phyloP scores from a whole-genome alignment of 805 yeast species.

The Kurtzmaniella cleridarum region DNA sequence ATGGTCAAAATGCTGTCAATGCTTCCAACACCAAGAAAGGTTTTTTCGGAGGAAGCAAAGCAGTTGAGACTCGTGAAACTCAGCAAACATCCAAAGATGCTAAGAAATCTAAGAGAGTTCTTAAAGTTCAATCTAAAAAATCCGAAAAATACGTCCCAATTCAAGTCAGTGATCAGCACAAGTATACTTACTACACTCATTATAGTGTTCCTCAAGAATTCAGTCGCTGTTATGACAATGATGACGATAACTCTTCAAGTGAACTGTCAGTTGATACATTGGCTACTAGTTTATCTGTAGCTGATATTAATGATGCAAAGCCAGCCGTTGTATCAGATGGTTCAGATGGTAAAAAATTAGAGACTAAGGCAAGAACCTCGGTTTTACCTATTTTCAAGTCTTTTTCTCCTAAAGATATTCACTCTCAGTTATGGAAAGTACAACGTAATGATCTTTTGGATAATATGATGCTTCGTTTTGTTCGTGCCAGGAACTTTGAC shows the following conservation, averaged over 20 bases:
- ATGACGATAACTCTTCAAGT: not conserved
- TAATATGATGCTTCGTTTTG: constrained; percentile 64
- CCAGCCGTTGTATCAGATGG: not conserved
- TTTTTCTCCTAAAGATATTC: not conserved
- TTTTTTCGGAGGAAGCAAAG: constrained; percentile 1
- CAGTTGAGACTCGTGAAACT: not conserved
- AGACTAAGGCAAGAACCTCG: constrained; percentile 1
- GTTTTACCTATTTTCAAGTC: not conserved
- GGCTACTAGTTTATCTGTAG: constrained; percentile 3
- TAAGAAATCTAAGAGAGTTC: constrained; percentile 1
- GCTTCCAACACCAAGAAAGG: constrained; percentile 6
- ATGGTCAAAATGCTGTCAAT: constrained; percentile 4
- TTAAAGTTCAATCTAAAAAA: constrained; percentile 1
- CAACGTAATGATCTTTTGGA: constrained; percentile 76
- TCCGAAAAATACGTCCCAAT: constrained; percentile 2
- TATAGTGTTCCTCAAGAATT: not conserved
- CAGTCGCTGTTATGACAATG: constrained; percentile 1
- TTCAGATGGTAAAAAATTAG: not conserved
- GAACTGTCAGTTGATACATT: not conserved
- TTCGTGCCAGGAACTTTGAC: constrained; percentile 86
- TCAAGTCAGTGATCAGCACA: constrained; percentile 1
- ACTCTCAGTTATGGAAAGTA: constrained; percentile 27
- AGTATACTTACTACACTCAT: constrained; percentile 1
- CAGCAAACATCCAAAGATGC: not conserved
- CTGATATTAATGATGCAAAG: not conserved